phyloP scores from a whole-genome alignment of 2,329 filamentous ascomycete genomes.

The Rosellinia necatrix region DNA sequence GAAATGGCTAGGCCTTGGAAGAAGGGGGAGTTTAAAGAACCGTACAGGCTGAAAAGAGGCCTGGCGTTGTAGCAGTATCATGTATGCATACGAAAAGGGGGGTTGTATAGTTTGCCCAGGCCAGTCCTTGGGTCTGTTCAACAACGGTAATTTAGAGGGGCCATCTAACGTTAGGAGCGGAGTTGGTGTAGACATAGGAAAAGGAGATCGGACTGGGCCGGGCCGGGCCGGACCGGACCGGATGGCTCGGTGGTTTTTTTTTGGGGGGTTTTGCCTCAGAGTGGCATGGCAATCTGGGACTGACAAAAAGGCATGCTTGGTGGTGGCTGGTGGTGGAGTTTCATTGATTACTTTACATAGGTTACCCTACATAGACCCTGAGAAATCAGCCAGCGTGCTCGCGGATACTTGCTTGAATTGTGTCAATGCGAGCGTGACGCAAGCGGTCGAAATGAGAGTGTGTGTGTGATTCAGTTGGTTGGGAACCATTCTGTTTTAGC shows the following conservation, averaged over 20 bases:
- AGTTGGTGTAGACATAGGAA: background rate
- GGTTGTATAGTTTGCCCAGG: background rate
- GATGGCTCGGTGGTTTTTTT: background rate
- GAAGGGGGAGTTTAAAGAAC: slow-evolving; percentile 34
- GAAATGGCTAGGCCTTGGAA: slow-evolving; percentile 40
- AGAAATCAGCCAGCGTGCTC: too few species aligned
- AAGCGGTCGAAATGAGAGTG: too few species aligned
- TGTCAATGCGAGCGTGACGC: too few species aligned
- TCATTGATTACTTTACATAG: too few species aligned
- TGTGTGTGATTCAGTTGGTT: too few species aligned
- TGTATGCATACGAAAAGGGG: slow-evolving; percentile 15
- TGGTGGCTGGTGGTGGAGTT: too few species aligned
- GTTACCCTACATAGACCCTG: too few species aligned
- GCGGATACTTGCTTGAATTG: too few species aligned
- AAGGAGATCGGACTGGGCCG: too few species aligned
- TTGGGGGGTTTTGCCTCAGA: background rate
- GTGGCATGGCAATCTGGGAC: too few species aligned
- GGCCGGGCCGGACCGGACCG: background rate
- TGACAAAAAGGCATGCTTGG: too few species aligned
- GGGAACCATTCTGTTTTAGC: too few species aligned
- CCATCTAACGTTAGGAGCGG: background rate
- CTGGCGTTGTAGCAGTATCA: background rate
- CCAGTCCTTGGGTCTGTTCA: background rate
- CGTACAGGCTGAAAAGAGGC: slow-evolving; percentile 29
- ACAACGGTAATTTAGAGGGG: background rate